Evolutionary conservation across 2,329 filamentous ascomycete genomes (phyloP).

Genomic region (Sporothrix protearum): DNA sequence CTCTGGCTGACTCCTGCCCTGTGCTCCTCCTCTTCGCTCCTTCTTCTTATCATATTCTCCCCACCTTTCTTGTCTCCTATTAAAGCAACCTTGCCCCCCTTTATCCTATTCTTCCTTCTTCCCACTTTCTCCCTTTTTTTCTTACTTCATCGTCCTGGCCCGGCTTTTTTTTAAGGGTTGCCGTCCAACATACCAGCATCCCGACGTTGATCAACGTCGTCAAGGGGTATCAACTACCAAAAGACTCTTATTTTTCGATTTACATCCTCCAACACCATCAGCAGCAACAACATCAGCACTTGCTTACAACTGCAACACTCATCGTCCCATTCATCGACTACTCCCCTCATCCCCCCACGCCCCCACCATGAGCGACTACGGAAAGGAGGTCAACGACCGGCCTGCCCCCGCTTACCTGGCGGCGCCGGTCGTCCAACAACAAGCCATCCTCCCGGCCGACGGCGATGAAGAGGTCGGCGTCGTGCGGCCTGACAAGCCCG

Average conservation of each 20-base stretch:
- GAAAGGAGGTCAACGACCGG: slow-evolving; percentile 32
- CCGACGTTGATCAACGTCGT: neutral
- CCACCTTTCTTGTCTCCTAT: neutral
- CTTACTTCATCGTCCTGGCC: too few species aligned
- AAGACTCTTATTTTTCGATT: too few species aligned
- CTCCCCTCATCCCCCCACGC: neutral
- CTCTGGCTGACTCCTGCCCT: neutral
- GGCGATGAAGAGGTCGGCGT: slow-evolving; percentile 39
- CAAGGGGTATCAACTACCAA: neutral
- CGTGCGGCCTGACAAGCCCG: slow-evolving; percentile 32
- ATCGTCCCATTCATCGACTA: neutral
- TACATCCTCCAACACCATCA: neutral
- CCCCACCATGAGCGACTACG: slow-evolving; percentile 16
- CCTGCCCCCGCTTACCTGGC: neutral
- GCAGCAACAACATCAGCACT: neutral
- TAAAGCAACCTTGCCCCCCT: neutral
- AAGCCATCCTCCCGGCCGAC: slow-evolving; percentile 7
- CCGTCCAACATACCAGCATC: neutral
- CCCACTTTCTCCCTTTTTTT: neutral
- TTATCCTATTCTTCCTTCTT: neutral
- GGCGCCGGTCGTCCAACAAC: neutral
- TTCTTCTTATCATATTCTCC: neutral
- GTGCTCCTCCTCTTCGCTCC: neutral
- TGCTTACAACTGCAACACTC: too few species aligned
- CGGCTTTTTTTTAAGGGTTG: neutral